Evolutionary conservation across 805 yeast genomes (phyloP).

Genomic region (Pichia rugopelliculosa): DNA sequence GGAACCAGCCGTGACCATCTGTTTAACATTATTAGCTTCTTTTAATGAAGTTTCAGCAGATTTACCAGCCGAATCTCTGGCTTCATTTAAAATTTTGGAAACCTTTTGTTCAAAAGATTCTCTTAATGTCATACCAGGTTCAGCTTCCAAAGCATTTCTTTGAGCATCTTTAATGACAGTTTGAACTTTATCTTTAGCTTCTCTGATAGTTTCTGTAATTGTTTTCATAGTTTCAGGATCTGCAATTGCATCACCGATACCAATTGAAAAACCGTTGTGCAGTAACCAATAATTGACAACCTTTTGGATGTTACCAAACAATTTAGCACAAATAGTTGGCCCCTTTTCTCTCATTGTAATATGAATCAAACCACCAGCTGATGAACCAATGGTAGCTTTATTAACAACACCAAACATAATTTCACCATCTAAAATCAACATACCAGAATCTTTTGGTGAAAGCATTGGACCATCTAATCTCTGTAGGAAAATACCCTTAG

Average conservation of each 20-base stretch:
- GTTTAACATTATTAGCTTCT: constrained; percentile 92
- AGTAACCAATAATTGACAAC: constrained; percentile 94
- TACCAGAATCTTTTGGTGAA: constrained; percentile 90
- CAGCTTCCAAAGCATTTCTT: constrained; percentile 78
- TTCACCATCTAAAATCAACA: constrained; percentile 93
- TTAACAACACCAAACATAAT: constrained; percentile 97
- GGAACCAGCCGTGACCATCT: constrained; percentile 98
- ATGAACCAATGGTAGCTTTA: constrained; percentile 96
- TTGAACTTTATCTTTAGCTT: constrained; percentile 91
- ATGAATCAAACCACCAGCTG: constrained; percentile 96
- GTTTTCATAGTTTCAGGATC: constrained; percentile 93
- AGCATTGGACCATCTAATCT: constrained; percentile 84
- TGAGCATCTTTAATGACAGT: constrained; percentile 91
- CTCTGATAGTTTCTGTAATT: constrained; percentile 86
- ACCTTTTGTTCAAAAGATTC: constrained; percentile 98
- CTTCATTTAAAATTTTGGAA: constrained; percentile 89
- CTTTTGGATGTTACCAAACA: constrained; percentile 89
- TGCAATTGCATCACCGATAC: constrained; percentile 99
- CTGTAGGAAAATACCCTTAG: constrained; percentile 91
- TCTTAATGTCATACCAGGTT: constrained; percentile 99
- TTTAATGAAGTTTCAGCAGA: constrained; percentile 95
- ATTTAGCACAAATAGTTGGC: constrained; percentile 76
- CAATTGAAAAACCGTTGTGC: constrained; percentile 96
- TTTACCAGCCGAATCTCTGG: constrained; percentile 98
- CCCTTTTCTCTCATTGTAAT: constrained; percentile 98